Base-by-base conservation (phyloP, 2,329 filamentous ascomycete species). In the Ceratocystis albifundus region DNA sequence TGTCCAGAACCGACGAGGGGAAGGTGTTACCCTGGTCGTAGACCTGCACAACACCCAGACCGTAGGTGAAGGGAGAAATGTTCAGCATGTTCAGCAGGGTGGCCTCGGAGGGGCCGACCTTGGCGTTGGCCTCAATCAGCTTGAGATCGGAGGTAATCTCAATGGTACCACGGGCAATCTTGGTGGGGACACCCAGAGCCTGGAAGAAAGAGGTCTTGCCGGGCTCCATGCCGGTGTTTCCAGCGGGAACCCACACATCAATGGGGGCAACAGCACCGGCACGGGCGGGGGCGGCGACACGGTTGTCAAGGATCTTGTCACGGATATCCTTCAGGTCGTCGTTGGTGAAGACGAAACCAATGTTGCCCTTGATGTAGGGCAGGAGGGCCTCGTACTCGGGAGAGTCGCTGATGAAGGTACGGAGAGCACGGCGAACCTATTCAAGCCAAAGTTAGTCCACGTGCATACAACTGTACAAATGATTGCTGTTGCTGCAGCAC, bases 201-300 rank as follows among this genome's bases (percentile, higher is more conserved):
- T 99, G 94, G 92, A 99, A 99, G 91, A 99, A 99, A 78, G 94
- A 97, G 76, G 94, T 99, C 89, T 99, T 99, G 80, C 95, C 95
- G 78, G 94, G 95, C 81, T 99, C 94, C 94, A 99, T 99, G 83
- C 94, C 94, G 76, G 94, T 99, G 89, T 99, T 99, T 81, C 94
- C 94, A 74, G 92, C 94, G 72, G 94, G 94, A 73, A 99, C 79
- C 83, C 82, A 99, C 78, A 99, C 94, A 80, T 99, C 95, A 76
- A 77, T 80, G 72, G 95, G 94, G 73, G 94, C 95, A 74, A 99
- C 75, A 76, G 95, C 94, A 88, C 95, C 95, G 75, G 94, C 93
- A 90, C 94, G 91, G 74, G 94, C 94, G 71, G 94, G 94, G 71
- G 94, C 94, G 73, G 93, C 93, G 77, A 99, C 92, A 84, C 91